Percentiles rank a stretch among this genome's conserved stretches.
phyloP scores from a whole-genome alignment of 2,329 filamentous ascomycete genomes.

The Zalaria sp. region DNA sequence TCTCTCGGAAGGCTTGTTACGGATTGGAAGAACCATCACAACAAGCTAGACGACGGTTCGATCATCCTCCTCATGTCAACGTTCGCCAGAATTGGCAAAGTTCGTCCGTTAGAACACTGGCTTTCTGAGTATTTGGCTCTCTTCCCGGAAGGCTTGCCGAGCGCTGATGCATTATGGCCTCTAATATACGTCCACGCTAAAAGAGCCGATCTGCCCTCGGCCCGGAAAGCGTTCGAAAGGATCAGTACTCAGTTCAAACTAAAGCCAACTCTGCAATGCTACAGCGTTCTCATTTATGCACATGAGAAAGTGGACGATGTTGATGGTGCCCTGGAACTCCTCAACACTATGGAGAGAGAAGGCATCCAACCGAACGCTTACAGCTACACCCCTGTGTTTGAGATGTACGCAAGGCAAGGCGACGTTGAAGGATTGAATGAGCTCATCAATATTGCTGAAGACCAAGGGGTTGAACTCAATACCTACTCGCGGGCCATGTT shows the following conservation, averaged over 20 bases:
- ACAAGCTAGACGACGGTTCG: constrained; percentile 7
- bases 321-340: constrained; percentile 48
- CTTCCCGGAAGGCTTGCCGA: neutral
- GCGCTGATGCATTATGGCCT: constrained; percentile 21
- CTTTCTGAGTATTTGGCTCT: neutral
- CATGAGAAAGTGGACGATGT: constrained; percentile 54
- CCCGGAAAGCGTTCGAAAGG: constrained; percentile 47
- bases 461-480: constrained; percentile 35
- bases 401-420: constrained; percentile 53
- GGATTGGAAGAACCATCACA: constrained; percentile 14
- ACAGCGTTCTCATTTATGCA: constrained; percentile 66
- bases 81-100: constrained; percentile 18
- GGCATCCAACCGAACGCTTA: constrained; percentile 41
- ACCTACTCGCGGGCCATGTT: constrained; percentile 48
- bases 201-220: constrained; percentile 47
- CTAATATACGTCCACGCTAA: constrained; percentile 60
- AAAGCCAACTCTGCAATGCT: constrained; percentile 45
- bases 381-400: constrained; percentile 62
- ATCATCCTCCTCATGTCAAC: constrained; percentile 8
- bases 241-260: constrained; percentile 43
- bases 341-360: constrained; percentile 43
- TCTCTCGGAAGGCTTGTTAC: constrained; percentile 6
- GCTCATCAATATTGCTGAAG: constrained; percentile 48
- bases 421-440: constrained; percentile 57
- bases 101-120: constrained; percentile 14